Percentiles rank a stretch among this genome's conserved stretches.
phyloP scores from a whole-genome alignment of 1,139 yeast species.

The Suhomyces wounanorum region DNA sequence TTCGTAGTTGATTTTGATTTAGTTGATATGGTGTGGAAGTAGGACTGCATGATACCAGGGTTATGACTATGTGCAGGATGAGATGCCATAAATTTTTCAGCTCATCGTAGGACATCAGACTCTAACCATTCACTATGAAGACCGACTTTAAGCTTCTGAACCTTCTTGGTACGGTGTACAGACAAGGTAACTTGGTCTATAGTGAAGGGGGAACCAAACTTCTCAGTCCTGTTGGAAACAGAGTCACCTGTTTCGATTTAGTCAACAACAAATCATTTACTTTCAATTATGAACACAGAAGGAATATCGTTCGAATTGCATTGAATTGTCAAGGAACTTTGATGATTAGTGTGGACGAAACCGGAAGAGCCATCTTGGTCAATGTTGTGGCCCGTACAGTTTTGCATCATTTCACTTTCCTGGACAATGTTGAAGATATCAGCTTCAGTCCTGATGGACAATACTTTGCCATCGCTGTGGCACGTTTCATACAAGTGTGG shows the following conservation, averaged over 20 bases:
- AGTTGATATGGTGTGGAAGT: background rate
- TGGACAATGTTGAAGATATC: constrained; percentile 70
- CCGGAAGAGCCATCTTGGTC: constrained; percentile 90
- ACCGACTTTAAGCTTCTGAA: constrained; percentile 69
- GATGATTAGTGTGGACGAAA: constrained; percentile 82
- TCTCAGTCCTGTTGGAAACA: constrained; percentile 90
- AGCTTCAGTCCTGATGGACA: constrained; percentile 89
- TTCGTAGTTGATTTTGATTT: background rate
- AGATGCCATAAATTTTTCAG: constrained; percentile 13
- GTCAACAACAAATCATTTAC: constrained; percentile 85
- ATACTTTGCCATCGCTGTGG: constrained; percentile 82
- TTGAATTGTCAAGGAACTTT: constrained; percentile 81
- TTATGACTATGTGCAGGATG: background rate
- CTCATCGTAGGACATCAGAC: constrained; percentile 7
- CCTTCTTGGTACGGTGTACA: constrained; percentile 89
- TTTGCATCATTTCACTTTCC: constrained; percentile 93
- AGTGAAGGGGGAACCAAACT: constrained; percentile 83
- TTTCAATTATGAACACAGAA: constrained; percentile 89
- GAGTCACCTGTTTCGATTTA: constrained; percentile 87
- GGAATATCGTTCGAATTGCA: constrained; percentile 77
- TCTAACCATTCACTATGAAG: constrained; percentile 32
- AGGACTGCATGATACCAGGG: background rate
- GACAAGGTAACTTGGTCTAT: constrained; percentile 87
- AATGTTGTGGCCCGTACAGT: constrained; percentile 84
- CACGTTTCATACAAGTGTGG: constrained; percentile 90